These are phyloP conservation scores for Vigna angularis DNA, from an alignment of 306 rosid genomes.

Conservation along the genomic window DNA sequence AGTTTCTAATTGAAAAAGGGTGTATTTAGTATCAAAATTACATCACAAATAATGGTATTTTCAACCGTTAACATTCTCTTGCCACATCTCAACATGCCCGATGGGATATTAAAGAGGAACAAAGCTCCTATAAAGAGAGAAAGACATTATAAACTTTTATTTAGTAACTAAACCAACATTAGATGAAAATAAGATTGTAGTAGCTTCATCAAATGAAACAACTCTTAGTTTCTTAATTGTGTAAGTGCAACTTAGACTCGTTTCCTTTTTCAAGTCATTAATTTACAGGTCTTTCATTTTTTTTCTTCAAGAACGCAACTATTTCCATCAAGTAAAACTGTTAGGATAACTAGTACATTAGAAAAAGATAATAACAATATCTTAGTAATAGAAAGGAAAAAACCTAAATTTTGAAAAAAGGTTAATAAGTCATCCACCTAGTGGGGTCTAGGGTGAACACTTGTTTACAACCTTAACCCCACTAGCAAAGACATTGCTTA, in stretches of 20 bases:
- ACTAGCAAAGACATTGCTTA: background rate
- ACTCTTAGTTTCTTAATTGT: constrained; percentile 21
- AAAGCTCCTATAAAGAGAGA: constrained; percentile 64
- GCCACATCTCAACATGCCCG: constrained; percentile 62
- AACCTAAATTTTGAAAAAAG: constrained; percentile 4
- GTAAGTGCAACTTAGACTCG: constrained; percentile 21
- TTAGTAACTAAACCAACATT: constrained; percentile 29
- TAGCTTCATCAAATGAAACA: constrained; percentile 25
- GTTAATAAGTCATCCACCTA: background rate
- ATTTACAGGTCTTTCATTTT: background rate
- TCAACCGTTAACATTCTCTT: constrained; percentile 51
- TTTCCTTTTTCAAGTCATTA: constrained; percentile 15
- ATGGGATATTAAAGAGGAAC: constrained; percentile 70
- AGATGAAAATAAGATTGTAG: constrained; percentile 4
- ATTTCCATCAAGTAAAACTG: constrained; percentile 3
- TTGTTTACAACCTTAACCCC: background rate
- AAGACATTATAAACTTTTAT: constrained; percentile 29
- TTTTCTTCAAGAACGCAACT: constrained; percentile 9
- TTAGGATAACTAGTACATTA: constrained; percentile 18
- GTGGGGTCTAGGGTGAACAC: background rate
- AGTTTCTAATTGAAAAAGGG: too few species aligned
- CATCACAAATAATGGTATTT: too few species aligned
- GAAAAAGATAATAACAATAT: constrained; percentile 21
- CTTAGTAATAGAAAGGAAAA: constrained; percentile 14
- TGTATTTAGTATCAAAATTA: too few species aligned